Conservation (phyloP, 306 rosid species). For the Lotus japonicus region DNA sequence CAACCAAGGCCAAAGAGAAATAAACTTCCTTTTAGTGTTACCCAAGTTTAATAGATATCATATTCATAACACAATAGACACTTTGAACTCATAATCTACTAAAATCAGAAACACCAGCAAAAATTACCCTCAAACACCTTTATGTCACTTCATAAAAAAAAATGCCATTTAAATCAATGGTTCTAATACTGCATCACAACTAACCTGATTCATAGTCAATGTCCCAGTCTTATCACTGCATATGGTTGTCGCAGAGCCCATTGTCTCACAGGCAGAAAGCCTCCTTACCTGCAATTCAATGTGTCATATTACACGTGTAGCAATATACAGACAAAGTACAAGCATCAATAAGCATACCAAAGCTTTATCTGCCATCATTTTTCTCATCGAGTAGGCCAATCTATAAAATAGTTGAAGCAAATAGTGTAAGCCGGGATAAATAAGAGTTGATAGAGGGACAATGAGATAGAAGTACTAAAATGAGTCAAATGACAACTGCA, state of each 20-base stretch:
- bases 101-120: background rate
- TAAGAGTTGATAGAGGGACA: background rate
- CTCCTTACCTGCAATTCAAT: constrained; percentile 70
- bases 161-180: background rate
- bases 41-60: background rate
- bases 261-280: constrained; percentile 98
- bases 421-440: background rate
- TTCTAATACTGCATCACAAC: constrained; percentile 18
- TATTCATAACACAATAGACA: background rate
- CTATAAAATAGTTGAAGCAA: constrained; percentile 29
- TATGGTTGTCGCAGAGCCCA: constrained; percentile 98
- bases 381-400: constrained; percentile 94
- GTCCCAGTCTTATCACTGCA: constrained; percentile 99
- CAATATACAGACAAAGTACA: constrained; percentile 1
- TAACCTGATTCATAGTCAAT: constrained; percentile 76
- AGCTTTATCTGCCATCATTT: constrained; percentile 99
- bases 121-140: background rate
- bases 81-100: constrained; percentile 4
- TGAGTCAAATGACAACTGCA: background rate
- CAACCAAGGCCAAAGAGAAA: background rate
- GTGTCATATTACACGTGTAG: background rate
- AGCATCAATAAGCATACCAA: constrained; percentile 57
- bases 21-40: background rate
- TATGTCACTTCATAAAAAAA: background rate
- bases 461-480: background rate